Base-by-base conservation (phyloP, 2,329 filamentous ascomycete species). In the Fusarium sp. region DNA sequence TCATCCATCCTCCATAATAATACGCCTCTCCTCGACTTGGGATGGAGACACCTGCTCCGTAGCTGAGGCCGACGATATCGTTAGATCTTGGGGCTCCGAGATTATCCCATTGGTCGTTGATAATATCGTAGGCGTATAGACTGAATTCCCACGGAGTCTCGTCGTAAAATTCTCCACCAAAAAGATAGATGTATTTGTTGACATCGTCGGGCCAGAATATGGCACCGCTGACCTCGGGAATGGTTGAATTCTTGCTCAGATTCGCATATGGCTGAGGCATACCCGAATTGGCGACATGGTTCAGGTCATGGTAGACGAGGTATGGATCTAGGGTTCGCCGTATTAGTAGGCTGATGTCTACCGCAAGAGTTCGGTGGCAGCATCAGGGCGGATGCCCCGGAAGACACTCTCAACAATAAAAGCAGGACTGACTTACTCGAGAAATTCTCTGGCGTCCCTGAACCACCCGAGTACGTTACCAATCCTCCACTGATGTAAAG, bases 401-500 rank as follows among this genome's bases (percentile, higher is more conserved):
- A 57, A 16, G 36, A 31, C 34, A 41, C 16, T 40, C 27, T 40
- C 34, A 37, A 43, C 28, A 16, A 41, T 36, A 46, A 27, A 27
- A 16, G 40, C 10, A 27, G 50, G 43, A 37, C 39, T 37, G 43
- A 81, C 86, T 59, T 80, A 90, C 88, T 90, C 18, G 88, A 85
- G 70, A 87, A 86, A 68, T 90, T 90, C 15, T 78, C 76, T 1
- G 83, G 80, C 69, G 85, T 83, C 43, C 82, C 77, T 3, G 82
- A 76, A 18, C 87, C 78, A 3, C 86, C 82, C 69, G 83, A 86
- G 78, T 86, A 90, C 71, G 88, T 85, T 30, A 90, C 75, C 57
- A 87, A 79, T 6, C 89, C 89, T 39, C 89, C 89, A 72, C 91
- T 89, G 55, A 91, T 88, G 74, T 89, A 91, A 18, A 92, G 79